Percentiles rank a stretch among this genome's conserved stretches.
These are phyloP conservation scores for Zasmidium citrigriseum DNA, from an alignment of 2,329 filamentous ascomycete species.

Conservation along the genomic window DNA sequence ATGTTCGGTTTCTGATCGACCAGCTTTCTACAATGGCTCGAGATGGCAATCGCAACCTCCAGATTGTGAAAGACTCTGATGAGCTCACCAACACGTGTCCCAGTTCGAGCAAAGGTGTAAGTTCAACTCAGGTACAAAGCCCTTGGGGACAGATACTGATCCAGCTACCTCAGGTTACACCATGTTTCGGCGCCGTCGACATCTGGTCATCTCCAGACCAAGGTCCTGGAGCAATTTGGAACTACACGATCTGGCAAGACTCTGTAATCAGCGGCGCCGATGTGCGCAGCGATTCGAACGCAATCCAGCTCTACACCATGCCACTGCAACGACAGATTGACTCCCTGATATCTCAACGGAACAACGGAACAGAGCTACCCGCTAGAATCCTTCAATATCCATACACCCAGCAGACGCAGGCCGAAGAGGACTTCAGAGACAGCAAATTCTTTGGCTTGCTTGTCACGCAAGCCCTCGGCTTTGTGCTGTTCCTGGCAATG, in stretches of 20 bases:
- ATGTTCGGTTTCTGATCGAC: slow-evolving; percentile 71
- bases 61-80: slow-evolving; percentile 56
- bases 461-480: slow-evolving; percentile 73
- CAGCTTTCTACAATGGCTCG: slow-evolving; percentile 59
- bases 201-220: slow-evolving; percentile 74
- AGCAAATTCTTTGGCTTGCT: slow-evolving; percentile 71
- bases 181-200: slow-evolving; percentile 72
- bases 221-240: slow-evolving; percentile 68
- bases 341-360: slow-evolving; percentile 62
- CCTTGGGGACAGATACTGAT: not conserved
- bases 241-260: slow-evolving; percentile 66
- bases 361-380: slow-evolving; percentile 46
- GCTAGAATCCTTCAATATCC: slow-evolving; percentile 61
- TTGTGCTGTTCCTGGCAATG: slow-evolving; percentile 74
- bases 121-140: not conserved
- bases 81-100: slow-evolving; percentile 64
- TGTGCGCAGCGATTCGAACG: slow-evolving; percentile 66
- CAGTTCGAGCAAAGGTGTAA: slow-evolving; percentile 52
- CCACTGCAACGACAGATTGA: slow-evolving; percentile 79
- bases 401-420: slow-evolving; percentile 69
- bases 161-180: slow-evolving; percentile 46
- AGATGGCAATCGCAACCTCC: slow-evolving; percentile 55
- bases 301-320: slow-evolving; percentile 73
- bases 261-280: slow-evolving; percentile 75
- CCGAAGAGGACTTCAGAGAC: slow-evolving; percentile 66